A percentile compares a stretch with the other conserved stretches of the same genome.
Conservation (phyloP, 176 grass and related monocot genomes). For the Coix lacrymajobi region DNA sequence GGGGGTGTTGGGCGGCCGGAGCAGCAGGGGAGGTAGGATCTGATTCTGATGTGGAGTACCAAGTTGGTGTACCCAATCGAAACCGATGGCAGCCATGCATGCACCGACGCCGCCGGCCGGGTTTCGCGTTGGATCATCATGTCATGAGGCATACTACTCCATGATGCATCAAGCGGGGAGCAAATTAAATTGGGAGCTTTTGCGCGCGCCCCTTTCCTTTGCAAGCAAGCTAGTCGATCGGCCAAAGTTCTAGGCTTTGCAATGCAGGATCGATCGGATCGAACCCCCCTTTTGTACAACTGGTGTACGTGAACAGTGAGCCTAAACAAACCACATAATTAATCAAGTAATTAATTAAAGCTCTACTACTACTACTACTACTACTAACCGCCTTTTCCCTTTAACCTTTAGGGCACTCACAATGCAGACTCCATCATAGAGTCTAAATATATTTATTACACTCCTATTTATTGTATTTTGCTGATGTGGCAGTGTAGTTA, state of each 20-base stretch:
- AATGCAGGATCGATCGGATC: background rate
- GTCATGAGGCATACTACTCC: background rate
- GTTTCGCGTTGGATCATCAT: background rate
- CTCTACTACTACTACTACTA: background rate
- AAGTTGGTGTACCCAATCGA: constrained; percentile 34
- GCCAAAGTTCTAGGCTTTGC: background rate
- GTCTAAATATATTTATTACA: too few species aligned
- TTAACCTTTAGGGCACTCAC: too few species aligned
- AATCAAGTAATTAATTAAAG: too few species aligned
- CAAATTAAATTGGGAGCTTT: constrained; percentile 30
- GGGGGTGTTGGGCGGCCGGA: background rate
- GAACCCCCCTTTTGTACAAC: background rate
- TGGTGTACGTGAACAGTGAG: constrained; percentile 18
- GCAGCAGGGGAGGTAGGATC: constrained; percentile 2
- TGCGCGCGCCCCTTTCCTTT: constrained; percentile 5
- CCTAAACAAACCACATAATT: background rate
- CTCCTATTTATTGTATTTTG: too few species aligned
- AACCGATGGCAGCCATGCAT: background rate
- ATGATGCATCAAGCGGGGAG: background rate
- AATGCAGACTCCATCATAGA: too few species aligned
- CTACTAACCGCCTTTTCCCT: background rate
- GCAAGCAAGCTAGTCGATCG: constrained; percentile 16
- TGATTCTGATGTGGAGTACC: background rate
- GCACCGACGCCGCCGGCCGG: background rate
- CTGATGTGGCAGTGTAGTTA: too few species aligned